phyloP scores from a whole-genome alignment of 768 basidiomycete species.

The Pleurotus giganteus region DNA sequence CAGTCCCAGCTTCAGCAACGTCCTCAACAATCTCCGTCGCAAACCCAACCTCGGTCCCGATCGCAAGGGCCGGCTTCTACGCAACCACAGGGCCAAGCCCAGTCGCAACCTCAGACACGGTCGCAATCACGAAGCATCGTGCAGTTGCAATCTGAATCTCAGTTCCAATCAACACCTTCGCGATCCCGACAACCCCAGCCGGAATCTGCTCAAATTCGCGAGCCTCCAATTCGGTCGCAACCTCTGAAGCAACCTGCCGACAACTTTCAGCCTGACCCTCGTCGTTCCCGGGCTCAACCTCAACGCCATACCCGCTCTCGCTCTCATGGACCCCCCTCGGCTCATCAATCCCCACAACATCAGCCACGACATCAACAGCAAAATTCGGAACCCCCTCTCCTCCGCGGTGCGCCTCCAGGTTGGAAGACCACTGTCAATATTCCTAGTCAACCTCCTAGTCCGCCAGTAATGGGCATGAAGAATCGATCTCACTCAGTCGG shows the following conservation, averaged over 20 bases:
- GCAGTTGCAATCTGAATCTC: background rate
- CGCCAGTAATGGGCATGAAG: background rate
- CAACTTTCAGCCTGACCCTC: constrained; percentile 11
- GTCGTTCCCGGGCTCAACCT: constrained; percentile 14
- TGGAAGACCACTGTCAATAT: constrained; percentile 6
- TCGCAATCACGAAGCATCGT: background rate
- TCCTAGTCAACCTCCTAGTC: constrained; percentile 4
- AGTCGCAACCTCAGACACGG: background rate
- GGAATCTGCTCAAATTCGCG: background rate
- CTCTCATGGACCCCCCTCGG: background rate
- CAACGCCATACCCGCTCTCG: background rate
- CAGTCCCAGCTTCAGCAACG: background rate
- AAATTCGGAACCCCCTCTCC: background rate
- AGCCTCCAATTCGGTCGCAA: background rate
- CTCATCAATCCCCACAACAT: background rate
- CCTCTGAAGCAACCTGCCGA: background rate
- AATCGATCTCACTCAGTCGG: constrained; percentile 1
- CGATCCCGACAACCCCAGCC: background rate
- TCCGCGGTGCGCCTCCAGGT: constrained; percentile 1
- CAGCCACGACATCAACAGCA: background rate
- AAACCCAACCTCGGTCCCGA: background rate
- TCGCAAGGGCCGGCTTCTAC: no score
- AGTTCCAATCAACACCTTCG: background rate
- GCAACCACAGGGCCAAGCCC: background rate
- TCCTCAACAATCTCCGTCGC: background rate